Base-by-base conservation (phyloP, 768 basidiomycete species). In the Lentinula aciculospora region DNA sequence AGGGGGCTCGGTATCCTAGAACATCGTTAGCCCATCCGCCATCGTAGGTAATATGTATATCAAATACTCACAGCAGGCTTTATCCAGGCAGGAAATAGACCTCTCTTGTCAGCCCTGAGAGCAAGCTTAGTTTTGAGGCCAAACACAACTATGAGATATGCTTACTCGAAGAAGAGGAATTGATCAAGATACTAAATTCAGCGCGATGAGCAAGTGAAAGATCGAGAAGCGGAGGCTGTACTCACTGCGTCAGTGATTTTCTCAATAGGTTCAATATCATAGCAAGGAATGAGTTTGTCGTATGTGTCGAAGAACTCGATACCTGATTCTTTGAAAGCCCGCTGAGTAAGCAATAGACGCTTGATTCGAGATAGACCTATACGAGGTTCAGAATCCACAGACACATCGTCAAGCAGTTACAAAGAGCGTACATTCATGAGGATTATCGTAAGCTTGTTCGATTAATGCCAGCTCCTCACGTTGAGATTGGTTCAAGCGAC, bases 371-470 rank as follows among this genome's bases (percentile, higher is more conserved):
- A 98, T 53, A 99, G 74, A 70, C 87, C 85, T 87, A 61, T 17
- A 13, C 2, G 53, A 2, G 29, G 57, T 40, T 17, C 39, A 13
- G n/a, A n/a, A n/a, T n/a, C n/a, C n/a, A 37, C 32, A 47, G 39
- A 54, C 40, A 66, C 28, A 55, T 19, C 25, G 4, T 29, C 31
- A 36, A 37, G 19, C 2, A 15, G 39, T 23, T 12, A 34, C 9
- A 53, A 12, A 57, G 21, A 1, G 12, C 1, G 65, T 64, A 86
- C 94, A 98, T 78, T 99, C 97, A 71, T 98, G 97, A 28, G 97
- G 97, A 68, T 98, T 98, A 70, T 99, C 97, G 70, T 98, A 98
- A 3, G 96, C 96, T 72, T 99, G 97, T 68, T 99, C 97, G 60
- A 99, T 97, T 53, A 99, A 80, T 12, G 97, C 97, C 54, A 99